Conservation (phyloP, 2,329 filamentous ascomycete species). For the Epichloe coenophiala region DNA sequence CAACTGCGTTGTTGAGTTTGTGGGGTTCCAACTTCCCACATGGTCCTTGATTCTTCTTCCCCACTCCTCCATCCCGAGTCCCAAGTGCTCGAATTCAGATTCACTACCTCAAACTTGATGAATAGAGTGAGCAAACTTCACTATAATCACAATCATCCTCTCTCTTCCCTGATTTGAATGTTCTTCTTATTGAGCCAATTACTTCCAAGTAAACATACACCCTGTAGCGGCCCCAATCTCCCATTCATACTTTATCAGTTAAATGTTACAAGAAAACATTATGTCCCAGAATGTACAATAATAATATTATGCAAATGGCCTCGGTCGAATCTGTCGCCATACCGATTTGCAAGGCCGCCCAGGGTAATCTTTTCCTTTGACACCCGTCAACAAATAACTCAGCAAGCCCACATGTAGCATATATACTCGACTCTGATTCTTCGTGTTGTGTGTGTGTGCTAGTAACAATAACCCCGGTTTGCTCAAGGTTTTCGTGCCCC, state of each 20-base stretch:
- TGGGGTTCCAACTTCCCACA: no score
- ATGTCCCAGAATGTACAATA: slow-evolving; percentile 2
- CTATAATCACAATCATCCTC: no score
- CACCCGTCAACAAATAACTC: background rate
- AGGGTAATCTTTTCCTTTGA: background rate
- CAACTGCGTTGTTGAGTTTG: no score
- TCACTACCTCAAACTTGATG: no score
- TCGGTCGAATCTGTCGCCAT: background rate
- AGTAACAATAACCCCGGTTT: background rate
- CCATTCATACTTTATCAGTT: background rate
- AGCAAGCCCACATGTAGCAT: background rate
- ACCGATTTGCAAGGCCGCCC: background rate
- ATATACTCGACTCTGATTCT: background rate
- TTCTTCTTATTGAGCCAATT: background rate
- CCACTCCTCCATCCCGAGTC: no score
- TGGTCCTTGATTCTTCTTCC: no score
- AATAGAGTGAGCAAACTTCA: no score
- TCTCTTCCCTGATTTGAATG: background rate
- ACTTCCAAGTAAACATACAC: background rate
- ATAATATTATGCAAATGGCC: background rate
- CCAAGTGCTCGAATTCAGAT: no score
- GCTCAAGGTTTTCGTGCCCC: background rate
- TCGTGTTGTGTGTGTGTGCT: background rate
- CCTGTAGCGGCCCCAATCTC: background rate
- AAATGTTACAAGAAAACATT: slow-evolving; percentile 5